Evolutionary conservation across 257 asterid genomes (phyloP).

Genomic region (Nicotiana attenuata): DNA sequence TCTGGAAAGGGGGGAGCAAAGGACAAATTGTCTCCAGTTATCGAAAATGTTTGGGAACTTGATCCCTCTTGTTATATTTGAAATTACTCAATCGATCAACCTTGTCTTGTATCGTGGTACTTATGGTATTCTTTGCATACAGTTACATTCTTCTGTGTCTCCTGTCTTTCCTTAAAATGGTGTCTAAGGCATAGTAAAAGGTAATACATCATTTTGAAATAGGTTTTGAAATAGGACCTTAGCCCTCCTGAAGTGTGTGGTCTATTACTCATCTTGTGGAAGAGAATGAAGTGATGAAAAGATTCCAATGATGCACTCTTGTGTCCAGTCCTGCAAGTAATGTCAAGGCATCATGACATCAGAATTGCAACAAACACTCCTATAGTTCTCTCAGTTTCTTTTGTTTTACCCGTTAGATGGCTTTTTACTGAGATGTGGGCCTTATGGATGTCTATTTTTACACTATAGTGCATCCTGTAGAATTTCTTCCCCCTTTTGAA

Average conservation of each 20-base stretch:
- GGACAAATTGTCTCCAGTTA: too few species aligned
- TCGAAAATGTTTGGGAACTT: neutral
- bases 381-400: neutral
- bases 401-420: neutral
- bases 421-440: neutral
- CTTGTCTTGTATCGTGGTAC: neutral
- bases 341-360: neutral
- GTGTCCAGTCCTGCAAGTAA: neutral
- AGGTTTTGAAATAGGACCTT: too few species aligned
- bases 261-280: neutral
- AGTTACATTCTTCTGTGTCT: neutral
- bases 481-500: too few species aligned
- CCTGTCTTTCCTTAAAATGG: neutral
- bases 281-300: too few species aligned
- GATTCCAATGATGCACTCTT: neutral
- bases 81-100: neutral
- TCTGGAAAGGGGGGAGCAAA: too few species aligned
- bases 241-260: neutral
- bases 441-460: neutral
- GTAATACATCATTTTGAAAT: neutral
- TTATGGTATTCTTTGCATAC: too few species aligned
- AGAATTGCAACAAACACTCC: neutral
- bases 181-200: neutral
- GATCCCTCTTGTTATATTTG: neutral
- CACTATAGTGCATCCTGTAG: neutral